Evolutionary conservation across 768 basidiomycete species (phyloP).

Genomic region (Russula compacta): DNA sequence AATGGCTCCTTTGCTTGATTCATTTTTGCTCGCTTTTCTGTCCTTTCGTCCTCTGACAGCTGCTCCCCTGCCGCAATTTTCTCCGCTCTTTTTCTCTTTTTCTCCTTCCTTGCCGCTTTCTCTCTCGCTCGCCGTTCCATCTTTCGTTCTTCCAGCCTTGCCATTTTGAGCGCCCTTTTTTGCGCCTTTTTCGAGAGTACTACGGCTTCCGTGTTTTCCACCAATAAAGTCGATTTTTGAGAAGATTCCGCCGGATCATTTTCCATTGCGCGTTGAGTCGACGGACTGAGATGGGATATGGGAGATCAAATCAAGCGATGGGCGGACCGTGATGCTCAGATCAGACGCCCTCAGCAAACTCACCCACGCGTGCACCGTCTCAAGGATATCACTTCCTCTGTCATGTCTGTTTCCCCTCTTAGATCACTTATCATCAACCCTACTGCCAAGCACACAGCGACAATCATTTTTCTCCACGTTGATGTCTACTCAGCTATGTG

Average conservation of each 20-base stretch:
- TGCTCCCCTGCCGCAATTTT: conserved; percentile 59
- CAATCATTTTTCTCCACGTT: conserved; percentile 86
- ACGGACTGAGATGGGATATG: not conserved
- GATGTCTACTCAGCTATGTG: conserved; percentile 23
- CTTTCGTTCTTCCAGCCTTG: conserved; percentile 56
- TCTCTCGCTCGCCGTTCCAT: conserved; percentile 67
- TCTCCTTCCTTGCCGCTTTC: conserved; percentile 68
- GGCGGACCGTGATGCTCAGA: not conserved
- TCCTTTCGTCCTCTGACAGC: conserved; percentile 35
- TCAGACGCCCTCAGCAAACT: not conserved
- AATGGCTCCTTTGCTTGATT: conserved; percentile 23
- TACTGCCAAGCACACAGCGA: conserved; percentile 63
- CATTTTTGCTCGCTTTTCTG: conserved; percentile 23
- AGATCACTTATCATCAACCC: conserved; percentile 26
- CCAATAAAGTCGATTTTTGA: not conserved
- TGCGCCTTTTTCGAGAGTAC: conserved; percentile 68
- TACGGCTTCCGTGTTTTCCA: not conserved
- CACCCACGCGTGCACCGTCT: too few relatives aligned
- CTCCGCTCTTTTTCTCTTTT: conserved; percentile 50
- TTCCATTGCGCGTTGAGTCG: conserved; percentile 2
- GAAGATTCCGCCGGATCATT: not conserved
- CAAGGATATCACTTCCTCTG: not conserved
- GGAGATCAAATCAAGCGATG: not conserved
- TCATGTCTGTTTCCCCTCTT: conserved; percentile 5
- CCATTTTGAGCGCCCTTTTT: conserved; percentile 67